Evolutionary conservation across 2,329 filamentous ascomycete species (phyloP).

Genomic region (Claviceps sp.): DNA sequence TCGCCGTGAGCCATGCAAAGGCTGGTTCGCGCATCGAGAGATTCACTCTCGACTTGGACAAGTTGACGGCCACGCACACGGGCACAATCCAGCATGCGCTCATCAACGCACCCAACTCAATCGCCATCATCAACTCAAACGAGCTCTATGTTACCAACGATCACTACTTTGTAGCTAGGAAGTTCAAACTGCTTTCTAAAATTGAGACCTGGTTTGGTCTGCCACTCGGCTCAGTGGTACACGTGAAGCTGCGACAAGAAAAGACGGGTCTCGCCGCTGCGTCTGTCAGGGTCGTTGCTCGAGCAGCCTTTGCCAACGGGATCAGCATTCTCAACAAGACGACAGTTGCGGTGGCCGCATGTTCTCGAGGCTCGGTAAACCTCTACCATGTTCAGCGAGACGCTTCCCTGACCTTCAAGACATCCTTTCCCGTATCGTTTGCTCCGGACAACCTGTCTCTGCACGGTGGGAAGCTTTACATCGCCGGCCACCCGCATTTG

Average conservation of each 20-base stretch:
- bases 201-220: slow-evolving; percentile 22
- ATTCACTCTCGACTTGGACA: slow-evolving; percentile 22
- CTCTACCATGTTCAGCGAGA: slow-evolving; percentile 15
- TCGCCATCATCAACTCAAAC: slow-evolving; percentile 18
- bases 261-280: neutral
- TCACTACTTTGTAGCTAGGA: slow-evolving; percentile 19
- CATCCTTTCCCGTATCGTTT: slow-evolving; percentile 17
- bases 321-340: slow-evolving; percentile 25
- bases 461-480: slow-evolving; percentile 18
- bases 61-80: slow-evolving; percentile 20
- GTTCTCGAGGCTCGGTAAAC: slow-evolving; percentile 15
- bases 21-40: slow-evolving; percentile 23
- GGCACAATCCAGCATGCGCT: slow-evolving; percentile 25
- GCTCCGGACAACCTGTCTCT: slow-evolving; percentile 26
- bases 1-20: slow-evolving; percentile 23
- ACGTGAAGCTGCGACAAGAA: slow-evolving; percentile 14
- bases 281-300: slow-evolving; percentile 17
- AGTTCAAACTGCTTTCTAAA: slow-evolving; percentile 13
- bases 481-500: slow-evolving; percentile 26
- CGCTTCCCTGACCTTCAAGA: slow-evolving; percentile 1
- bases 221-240: slow-evolving; percentile 21
- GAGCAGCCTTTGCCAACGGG: slow-evolving; percentile 27
- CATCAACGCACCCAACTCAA: slow-evolving; percentile 25
- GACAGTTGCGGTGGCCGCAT: slow-evolving; percentile 24
- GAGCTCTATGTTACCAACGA: slow-evolving; percentile 30